Evolutionary conservation across 1,284 basidiomycete species (phyloP).

Genomic region (Ganoderma sp.): DNA sequence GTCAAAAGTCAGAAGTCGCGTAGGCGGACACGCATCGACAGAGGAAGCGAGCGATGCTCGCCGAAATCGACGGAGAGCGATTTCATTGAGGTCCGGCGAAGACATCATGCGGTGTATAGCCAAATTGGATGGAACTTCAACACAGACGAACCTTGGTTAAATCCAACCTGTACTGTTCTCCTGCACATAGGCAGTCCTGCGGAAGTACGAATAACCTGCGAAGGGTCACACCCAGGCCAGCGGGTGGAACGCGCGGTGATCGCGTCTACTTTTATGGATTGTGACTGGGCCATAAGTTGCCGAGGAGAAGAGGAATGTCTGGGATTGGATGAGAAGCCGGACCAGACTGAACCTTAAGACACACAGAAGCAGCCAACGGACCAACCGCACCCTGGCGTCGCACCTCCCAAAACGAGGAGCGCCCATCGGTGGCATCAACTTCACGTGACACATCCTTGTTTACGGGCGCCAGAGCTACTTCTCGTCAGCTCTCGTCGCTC

Average conservation of each 20-base stretch:
- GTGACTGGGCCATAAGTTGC: neutral
- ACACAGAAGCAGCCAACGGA: constrained; percentile 2
- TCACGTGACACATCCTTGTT: constrained; percentile 1
- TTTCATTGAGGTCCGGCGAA: neutral
- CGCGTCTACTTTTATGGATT: neutral
- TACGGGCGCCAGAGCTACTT: neutral
- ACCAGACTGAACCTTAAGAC: constrained; percentile 1
- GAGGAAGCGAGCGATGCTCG: neutral
- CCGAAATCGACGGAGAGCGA: neutral
- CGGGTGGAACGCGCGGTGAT: neutral
- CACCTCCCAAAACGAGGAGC: neutral
- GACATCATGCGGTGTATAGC: neutral
- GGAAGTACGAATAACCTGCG: neutral
- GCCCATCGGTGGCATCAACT: neutral
- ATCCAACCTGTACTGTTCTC: neutral
- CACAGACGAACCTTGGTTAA: neutral
- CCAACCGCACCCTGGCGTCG: neutral
- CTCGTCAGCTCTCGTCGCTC: neutral
- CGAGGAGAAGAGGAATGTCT: neutral
- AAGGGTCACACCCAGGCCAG: neutral
- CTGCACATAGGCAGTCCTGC: neutral
- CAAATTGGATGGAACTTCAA: neutral
- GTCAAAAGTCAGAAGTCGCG: constrained; percentile 3
- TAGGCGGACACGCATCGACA: neutral
- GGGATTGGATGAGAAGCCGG: constrained; percentile 6